Evolutionary conservation across 352 stramenopile species (phyloP), one percentile per base, ranked within the genome.

Genomic region (Halophytophthora batemanensis): DNA sequence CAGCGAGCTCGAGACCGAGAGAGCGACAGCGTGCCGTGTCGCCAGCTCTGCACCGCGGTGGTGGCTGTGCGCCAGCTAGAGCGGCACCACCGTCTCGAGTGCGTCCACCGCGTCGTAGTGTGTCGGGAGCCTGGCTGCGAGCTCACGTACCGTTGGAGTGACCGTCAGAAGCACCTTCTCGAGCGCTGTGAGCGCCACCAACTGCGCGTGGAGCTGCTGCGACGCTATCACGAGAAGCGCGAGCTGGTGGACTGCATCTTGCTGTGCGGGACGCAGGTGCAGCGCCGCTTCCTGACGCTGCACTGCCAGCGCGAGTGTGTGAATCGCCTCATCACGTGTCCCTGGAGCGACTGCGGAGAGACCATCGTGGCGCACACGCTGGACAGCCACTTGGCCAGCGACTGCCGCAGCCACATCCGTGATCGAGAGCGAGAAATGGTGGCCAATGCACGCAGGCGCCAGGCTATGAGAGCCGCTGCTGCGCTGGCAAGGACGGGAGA

Each of bases 111-210:
- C n/a, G 43, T 86, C 17, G 73, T 88, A 0, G 59, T 71, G 18
- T 92, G 81, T 54, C 38, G 35, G 2, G 76, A 87, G 53, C 13
- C 67, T 17, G 77, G 67, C 2, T 87, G 78, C 29, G 71, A 59
- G 0, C 39, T 56, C 23, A 34, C 64, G 14, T 73, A 66, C 46
- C 75, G 71, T 13, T 69, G 64, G 13, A 51, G 49, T 10, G 60
- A 79, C 25, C 58, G 53, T 33, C 23, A 38, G 10, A 37, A 65
- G 23, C 78, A 89, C 42, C 19, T 69, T 15, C 52, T 22, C 8
- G 46, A 34, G 13, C 45, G 58, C 23, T 89, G 78, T 38, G 60
- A 74, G 45, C 78, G 69, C 8, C 52, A 58, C n/a, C 37, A 53
- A 33, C 61, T 67, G n/a, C 65, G 74, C 4, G 71, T 74, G 14